Base-by-base conservation (phyloP, 2,329 filamentous ascomycete genomes). In the Lachnellula subtilissima region DNA sequence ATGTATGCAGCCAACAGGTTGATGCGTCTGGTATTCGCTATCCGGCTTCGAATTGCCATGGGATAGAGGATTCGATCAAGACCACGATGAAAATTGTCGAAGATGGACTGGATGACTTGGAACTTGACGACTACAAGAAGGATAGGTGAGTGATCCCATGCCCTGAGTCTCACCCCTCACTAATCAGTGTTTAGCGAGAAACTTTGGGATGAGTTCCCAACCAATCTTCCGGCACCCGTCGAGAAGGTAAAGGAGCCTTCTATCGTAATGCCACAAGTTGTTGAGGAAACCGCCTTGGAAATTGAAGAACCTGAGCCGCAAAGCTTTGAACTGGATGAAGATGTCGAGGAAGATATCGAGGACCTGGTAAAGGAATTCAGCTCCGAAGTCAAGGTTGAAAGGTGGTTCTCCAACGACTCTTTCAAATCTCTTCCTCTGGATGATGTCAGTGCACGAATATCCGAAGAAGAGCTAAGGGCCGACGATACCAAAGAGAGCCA, bases 1-100 rank as follows among this genome's bases (percentile, higher is more conserved):
- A 66, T 54, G 61, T 64, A 17, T 61, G 59, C 35, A 61, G 56
- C 19, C 61, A 53, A 54, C 59, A 52, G 8, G 52, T 55, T 57
- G 54, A 58, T 7, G 47, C 48, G 2, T 49, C 49, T 35, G 43
- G 45, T 11, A n/a, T 35, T 14, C 17, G 17, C 22, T 47, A 17
- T 19, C 60, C 55, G 15, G 32, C 57, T 25, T 50, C 45, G 22
- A 64, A 65, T 46, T 53, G 51, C 46, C 63, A 64, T 55, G 58
- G 60, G 0, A 19, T 65, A 25, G 60, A 61, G 28, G 60, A 65
- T 28, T 52, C 49, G 37, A 60, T 65, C 45, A 55, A 60, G 49
- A 49, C 42, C 25, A 43, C 48, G 39, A 56, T 64, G 40, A 60
- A 57, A n/a, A 32, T 37, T 22, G 52, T 64, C 23, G 61, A 65